Base-by-base conservation (phyloP, 331 rosid species). In the Arachis monticola region DNA sequence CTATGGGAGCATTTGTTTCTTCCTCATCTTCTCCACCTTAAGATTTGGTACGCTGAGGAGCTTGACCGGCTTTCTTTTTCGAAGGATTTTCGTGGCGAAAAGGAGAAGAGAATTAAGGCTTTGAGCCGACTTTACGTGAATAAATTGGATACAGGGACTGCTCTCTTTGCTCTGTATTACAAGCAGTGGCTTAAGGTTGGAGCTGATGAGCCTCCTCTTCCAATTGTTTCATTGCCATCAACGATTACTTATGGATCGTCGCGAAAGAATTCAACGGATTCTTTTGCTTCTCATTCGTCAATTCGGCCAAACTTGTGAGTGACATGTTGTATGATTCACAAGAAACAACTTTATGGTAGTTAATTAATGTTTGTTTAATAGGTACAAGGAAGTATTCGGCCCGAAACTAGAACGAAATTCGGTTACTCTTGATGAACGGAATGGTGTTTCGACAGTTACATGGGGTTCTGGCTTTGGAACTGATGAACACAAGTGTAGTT, bases 1-100 rank as follows among this genome's bases (percentile, higher is more conserved):
- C 93, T 91, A 60, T 93, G 98, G 98, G 97, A 93, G 73, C 92
- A 81, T 78, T 79, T 93, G 47, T 93, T 93, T 75, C 93, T 93
- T 72, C 98, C 98, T 22, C 97, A 93, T 69, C 97, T 93, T 71
- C 83, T 93, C 14, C 97, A 93, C 79, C 83, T 91, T 55, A 86
- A 88, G 74, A 79, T 89, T 61, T 91, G 93, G 98, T 85, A 87
- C 51, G 48, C 72, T 1, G 77, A 78, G 57, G 93, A 93, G 79
- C 42, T 89, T 0, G 90, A 90, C 63, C 69, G 10, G 14, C 57
- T 89, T 57, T 77, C 42, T 27, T 59, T 78, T 27, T 79, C 87
- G 1, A 70, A 66, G 47, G 74, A 64, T 10, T 79, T 69, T 14
- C 60, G 62, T 14, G 64, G 40, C 3, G 84, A 76, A 46, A 90